Conservation (phyloP, 1,139 yeast genomes). For the Geotrichum fermentans region DNA sequence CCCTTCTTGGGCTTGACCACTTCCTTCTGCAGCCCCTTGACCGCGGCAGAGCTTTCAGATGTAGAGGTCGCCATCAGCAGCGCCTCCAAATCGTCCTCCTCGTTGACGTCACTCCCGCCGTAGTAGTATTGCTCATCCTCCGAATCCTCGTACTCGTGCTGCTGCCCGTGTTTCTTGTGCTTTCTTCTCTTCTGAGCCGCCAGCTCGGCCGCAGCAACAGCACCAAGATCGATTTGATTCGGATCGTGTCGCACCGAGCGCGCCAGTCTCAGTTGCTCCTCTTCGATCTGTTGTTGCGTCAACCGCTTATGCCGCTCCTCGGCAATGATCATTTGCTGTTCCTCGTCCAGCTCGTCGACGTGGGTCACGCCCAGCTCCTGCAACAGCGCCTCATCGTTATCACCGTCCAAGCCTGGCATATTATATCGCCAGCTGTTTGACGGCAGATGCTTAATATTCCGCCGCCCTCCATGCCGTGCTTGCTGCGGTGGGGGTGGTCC, state of each 20-base stretch:
- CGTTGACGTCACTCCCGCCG: neutral
- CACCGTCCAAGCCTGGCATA: conserved; percentile 3
- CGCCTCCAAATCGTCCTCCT: neutral
- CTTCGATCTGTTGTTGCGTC: conserved; percentile 12
- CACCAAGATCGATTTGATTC: conserved; percentile 9
- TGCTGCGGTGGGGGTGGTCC: neutral
- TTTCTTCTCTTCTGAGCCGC: neutral
- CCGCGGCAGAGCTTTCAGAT: neutral
- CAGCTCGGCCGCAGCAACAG: neutral
- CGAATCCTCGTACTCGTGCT: conserved; percentile 5
- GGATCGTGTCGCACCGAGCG: conserved; percentile 2
- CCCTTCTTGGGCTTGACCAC: conserved; percentile 7
- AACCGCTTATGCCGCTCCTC: conserved; percentile 4
- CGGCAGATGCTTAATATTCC: conserved; percentile 11
- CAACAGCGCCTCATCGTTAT: neutral
- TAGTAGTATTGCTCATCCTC: neutral
- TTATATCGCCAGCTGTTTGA: conserved; percentile 19
- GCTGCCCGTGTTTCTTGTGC: conserved; percentile 1
- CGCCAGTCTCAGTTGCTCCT: conserved; percentile 14
- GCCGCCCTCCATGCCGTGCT: conserved; percentile 1
- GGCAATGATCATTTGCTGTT: conserved; percentile 7
- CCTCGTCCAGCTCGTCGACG: conserved; percentile 5
- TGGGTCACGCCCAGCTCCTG: neutral
- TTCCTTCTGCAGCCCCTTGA: neutral
- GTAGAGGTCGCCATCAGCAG: neutral